A percentile compares a stretch with the other conserved stretches of the same genome.
phyloP scores from a whole-genome alignment of 208 protist genomes.

The Leptomonas pyrrhocoris region DNA sequence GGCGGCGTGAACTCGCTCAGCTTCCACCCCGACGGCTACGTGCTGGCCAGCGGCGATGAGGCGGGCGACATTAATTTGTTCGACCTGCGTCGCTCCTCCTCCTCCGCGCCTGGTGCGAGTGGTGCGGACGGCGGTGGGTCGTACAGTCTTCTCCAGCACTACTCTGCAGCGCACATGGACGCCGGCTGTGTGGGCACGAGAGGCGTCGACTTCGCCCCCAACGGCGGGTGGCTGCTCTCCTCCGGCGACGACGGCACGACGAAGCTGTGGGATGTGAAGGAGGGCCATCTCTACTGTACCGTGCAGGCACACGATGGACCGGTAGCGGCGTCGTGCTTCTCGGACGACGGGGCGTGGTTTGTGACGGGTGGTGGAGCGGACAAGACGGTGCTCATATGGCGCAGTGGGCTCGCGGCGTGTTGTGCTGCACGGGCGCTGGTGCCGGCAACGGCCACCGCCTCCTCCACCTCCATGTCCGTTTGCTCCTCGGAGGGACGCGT shows the following conservation, averaged over 20 bases:
- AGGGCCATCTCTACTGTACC: constrained; percentile 87
- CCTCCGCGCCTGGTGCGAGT: neutral
- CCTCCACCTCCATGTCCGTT: neutral
- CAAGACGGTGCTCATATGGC: constrained; percentile 84
- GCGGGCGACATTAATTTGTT: constrained; percentile 86
- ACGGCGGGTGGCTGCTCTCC: constrained; percentile 82
- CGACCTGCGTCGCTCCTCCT: constrained; percentile 64
- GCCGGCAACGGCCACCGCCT: neutral
- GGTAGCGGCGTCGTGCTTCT: constrained; percentile 62
- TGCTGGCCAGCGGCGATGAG: constrained; percentile 69
- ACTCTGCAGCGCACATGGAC: constrained; percentile 67
- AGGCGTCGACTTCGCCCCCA: constrained; percentile 73
- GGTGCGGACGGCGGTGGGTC: neutral
- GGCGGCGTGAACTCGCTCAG: constrained; percentile 61
- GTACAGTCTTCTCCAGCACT: constrained; percentile 84
- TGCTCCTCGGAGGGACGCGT: neutral
- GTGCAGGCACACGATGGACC: constrained; percentile 80
- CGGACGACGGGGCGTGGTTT: constrained; percentile 63
- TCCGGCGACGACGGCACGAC: constrained; percentile 74
- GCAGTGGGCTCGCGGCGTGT: constrained; percentile 51
- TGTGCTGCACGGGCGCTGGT: neutral
- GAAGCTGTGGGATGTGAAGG: constrained; percentile 87
- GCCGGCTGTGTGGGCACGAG: constrained; percentile 43
- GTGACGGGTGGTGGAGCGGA: constrained; percentile 71
- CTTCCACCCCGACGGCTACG: constrained; percentile 88